Base-by-base conservation (phyloP, 495 filamentous ascomycete species). In the Halenospora varia region DNA sequence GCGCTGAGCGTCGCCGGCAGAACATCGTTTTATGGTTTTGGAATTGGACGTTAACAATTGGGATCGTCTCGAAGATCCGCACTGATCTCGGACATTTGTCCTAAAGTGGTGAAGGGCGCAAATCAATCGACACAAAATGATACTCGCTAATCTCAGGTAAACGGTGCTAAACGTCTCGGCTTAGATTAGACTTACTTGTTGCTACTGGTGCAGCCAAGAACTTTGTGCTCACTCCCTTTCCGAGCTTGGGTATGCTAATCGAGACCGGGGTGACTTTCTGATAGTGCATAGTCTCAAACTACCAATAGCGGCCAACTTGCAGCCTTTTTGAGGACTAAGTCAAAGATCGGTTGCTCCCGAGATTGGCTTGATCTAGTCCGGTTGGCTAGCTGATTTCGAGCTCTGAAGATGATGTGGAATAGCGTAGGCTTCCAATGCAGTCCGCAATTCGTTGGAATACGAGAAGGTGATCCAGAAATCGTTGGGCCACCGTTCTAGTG, bases 131-230 rank as follows among this genome's bases (percentile, higher is more conserved):
- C 29, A 24, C 47, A n/a, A 13, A 10, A 8, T 49, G 3, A n/a
- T 24, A 24, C 29, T 60, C 57, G 57, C 57, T 20, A 60, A 60
- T 60, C 57, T 60, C 46, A 51, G 11, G 48, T 19, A 50, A 60
- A 53, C 51, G 51, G 51, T 49, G 57, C 57, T 42, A 59, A 59
- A 15, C 29, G 29, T 35, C 29, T 35, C 4, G 29, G 29, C 13
- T 35, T 13, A 35, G 29, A 35, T 13, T 35, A 35, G 29, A 35
- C 29, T 35, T 35, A 35, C 29, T 35, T 13, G 29, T 13, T 35
- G 29, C 29, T 4, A 35, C 29, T 6, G 6, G 29, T 13, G 29
- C 29, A 4, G 13, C 29, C 6, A 13, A 13, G 29, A 4, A 35
- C 29, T 35, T 6, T 35, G 6, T 35, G 29, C 29, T 6, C 4